phyloP scores from a whole-genome alignment of 805 yeast genomes.

The Lachancea waltii region DNA sequence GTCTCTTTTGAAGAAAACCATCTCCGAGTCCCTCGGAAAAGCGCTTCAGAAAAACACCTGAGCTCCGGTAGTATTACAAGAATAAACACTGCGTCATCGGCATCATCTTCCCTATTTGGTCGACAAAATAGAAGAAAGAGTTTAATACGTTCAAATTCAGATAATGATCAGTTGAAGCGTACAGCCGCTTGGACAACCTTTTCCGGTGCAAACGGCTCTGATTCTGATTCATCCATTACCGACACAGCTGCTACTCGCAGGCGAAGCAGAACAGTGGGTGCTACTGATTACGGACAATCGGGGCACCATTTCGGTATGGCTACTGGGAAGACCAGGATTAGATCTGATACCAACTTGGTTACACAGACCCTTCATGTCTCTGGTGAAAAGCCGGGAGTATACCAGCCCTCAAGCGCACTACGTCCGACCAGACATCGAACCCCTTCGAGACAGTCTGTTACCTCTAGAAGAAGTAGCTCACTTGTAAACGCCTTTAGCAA shows the following conservation, averaged over 20 bases:
- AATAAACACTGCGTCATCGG: slow-evolving; percentile 10
- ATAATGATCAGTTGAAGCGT: neutral
- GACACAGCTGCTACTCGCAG: too few species aligned
- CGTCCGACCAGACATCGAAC: too few species aligned
- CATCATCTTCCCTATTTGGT: slow-evolving; percentile 9
- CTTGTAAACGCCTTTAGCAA: slow-evolving; percentile 35
- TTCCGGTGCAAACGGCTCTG: too few species aligned
- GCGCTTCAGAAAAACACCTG: slow-evolving; percentile 4
- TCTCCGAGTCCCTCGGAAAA: neutral
- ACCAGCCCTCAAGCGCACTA: too few species aligned
- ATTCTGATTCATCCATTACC: too few species aligned
- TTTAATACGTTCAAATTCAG: slow-evolving; percentile 6
- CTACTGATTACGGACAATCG: slow-evolving; percentile 16
- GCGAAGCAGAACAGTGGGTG: slow-evolving; percentile 31
- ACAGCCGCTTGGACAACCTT: too few species aligned
- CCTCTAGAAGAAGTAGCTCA: slow-evolving; percentile 33
- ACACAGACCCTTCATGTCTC: too few species aligned
- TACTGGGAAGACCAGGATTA: slow-evolving; percentile 1
- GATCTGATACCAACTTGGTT: slow-evolving; percentile 7
- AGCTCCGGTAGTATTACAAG: slow-evolving; percentile 8
- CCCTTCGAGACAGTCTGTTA: slow-evolving; percentile 6
- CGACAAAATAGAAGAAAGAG: neutral
- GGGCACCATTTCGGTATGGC: neutral
- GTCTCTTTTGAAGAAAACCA: neutral
- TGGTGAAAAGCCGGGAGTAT: too few species aligned